Base-by-base conservation (phyloP, 257 asterid genomes). In the Salvia rosmarinus region DNA sequence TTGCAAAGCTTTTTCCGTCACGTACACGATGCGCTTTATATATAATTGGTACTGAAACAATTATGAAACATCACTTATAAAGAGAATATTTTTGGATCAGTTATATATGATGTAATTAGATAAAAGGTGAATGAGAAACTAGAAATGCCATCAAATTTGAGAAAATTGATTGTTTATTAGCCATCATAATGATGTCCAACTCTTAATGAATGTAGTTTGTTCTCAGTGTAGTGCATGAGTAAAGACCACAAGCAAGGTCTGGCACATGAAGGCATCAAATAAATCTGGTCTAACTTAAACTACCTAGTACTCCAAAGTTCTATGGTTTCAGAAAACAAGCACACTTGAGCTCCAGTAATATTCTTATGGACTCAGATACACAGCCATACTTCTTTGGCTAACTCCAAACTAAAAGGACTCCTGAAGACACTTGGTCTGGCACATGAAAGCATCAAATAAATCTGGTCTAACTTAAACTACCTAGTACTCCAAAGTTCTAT, bases 1-100 rank as follows among this genome's bases (percentile, higher is more conserved):
- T 91, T 67, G 99, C 98, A 78, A 95, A 95, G 83, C 96, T 95
- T 77, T 83, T 89, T n/a, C 99, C 99, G 77, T 91, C 97, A 78
- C 96, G 97, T 25, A 89, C 90, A 60, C 97, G 96, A 67, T 88
- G 85, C 70, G 90, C 98, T 75, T 95, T 90, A 81, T 95, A 95
- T 68, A 90, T 88, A 65, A 91, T 95, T 68, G 99, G 98, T 67
- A 87, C 99, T 95, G 87, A 76, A 79, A 79, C 61, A 75, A 81
- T 63, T 20, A 42, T 7, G 57, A 64, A 47, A 42, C 60, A 28
- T 49, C 20, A 40, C 51, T 42, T 37, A 39, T 57, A 55, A 63
- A 10, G 34, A 55, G 47, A 70, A 9, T 37, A 5, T 11, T 54
- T 42, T 59, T 44, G 39, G 67, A 79, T 64, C 8, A 63, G 59